phyloP scores from a whole-genome alignment of 1,284 basidiomycete genomes.

The Moniliella sp. region DNA sequence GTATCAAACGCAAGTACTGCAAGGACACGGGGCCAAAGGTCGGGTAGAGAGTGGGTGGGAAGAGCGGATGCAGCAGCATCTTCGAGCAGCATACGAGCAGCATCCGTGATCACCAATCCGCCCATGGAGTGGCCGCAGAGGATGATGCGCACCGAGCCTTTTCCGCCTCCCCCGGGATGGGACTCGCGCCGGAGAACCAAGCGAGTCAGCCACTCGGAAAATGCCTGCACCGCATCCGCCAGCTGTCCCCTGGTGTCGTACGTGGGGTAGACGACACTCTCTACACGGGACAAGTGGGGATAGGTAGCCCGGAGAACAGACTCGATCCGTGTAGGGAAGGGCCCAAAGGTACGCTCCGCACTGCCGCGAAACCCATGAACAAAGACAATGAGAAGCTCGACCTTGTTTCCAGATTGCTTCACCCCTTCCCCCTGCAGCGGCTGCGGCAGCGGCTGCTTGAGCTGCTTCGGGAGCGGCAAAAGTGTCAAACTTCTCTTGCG shows the following conservation, averaged over 20 bases:
- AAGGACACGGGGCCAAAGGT: conserved; percentile 60
- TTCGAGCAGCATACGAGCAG: conserved; percentile 50
- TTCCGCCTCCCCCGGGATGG: conserved; percentile 14
- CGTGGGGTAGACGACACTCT: conserved; percentile 61
- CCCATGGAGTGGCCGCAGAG: conserved; percentile 59
- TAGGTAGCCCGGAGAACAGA: conserved; percentile 46
- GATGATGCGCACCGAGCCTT: conserved; percentile 43
- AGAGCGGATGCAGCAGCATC: conserved; percentile 37
- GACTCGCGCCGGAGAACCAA: conserved; percentile 67
- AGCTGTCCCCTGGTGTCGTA: conserved; percentile 49
- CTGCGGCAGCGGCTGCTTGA: not conserved
- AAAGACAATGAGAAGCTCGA: conserved; percentile 13
- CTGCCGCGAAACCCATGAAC: conserved; percentile 43
- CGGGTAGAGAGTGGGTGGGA: conserved; percentile 12
- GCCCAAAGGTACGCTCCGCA: conserved; percentile 52
- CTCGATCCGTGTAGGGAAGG: conserved; percentile 53
- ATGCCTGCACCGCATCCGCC: conserved; percentile 10
- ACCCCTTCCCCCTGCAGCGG: not conserved
- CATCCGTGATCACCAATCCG: conserved; percentile 52
- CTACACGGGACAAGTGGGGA: conserved; percentile 42
- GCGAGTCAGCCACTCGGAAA: conserved; percentile 33
- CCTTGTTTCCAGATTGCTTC: not conserved
- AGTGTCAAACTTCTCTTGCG: no score
- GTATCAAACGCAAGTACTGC: conserved; percentile 72
- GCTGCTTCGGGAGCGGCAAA: not conserved